These are phyloP conservation scores for Dactylis glomerata DNA, from an alignment of 176 grass and related monocot species.

Conservation along the genomic window DNA sequence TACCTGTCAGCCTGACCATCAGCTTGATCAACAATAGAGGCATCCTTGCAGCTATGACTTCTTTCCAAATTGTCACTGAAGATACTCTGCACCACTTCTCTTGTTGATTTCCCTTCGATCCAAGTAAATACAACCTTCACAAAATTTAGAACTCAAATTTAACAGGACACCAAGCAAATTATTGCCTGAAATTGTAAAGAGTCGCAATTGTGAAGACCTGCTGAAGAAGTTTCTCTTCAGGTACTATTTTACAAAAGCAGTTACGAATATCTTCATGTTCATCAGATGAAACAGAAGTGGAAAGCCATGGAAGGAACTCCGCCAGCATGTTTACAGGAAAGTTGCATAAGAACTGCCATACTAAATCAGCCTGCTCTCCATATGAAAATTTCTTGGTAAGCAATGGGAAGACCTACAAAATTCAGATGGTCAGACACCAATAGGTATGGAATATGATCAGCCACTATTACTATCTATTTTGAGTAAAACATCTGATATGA, in stretches of 20 bases:
- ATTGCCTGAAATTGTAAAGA: slow-evolving; percentile 29
- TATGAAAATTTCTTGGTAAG: slow-evolving; percentile 87
- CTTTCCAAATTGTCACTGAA: slow-evolving; percentile 19
- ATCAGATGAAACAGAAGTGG: slow-evolving; percentile 72
- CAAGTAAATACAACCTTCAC: slow-evolving; percentile 86
- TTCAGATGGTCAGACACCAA: slow-evolving; percentile 21
- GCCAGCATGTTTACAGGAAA: slow-evolving; percentile 86
- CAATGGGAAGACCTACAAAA: slow-evolving; percentile 85
- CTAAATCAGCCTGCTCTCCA: slow-evolving; percentile 90
- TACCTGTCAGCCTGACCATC: slow-evolving; percentile 30
- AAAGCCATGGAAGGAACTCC: slow-evolving; percentile 92
- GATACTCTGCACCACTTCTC: slow-evolving; percentile 24
- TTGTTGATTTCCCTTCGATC: slow-evolving; percentile 63
- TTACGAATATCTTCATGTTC: slow-evolving; percentile 70
- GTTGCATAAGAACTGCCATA: slow-evolving; percentile 95
- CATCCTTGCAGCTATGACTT: slow-evolving; percentile 23
- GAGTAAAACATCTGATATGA: not conserved
- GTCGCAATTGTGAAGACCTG: slow-evolving; percentile 45
- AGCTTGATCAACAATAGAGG: slow-evolving; percentile 22
- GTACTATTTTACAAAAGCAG: slow-evolving; percentile 84
- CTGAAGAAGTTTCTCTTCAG: slow-evolving; percentile 94
- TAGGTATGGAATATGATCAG: slow-evolving; percentile 17
- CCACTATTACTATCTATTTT: not conserved
- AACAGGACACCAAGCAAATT: slow-evolving; percentile 20
- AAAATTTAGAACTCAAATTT: slow-evolving; percentile 36